These are phyloP conservation scores for Ogataea paraovalis DNA, from an alignment of 805 yeast species.

Conservation along the genomic window DNA sequence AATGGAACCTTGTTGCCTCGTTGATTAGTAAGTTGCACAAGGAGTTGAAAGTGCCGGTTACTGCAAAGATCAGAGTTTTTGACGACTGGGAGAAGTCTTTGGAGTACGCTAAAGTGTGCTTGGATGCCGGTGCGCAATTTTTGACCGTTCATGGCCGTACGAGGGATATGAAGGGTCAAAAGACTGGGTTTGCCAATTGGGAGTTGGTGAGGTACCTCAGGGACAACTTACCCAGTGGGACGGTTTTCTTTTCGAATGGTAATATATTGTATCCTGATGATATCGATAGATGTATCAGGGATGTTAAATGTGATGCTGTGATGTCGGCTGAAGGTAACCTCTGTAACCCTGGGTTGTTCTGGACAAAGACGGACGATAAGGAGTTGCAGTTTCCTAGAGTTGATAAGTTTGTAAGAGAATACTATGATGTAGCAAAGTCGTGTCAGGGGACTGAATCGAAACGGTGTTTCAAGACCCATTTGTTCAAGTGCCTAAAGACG, in stretches of 20 bases:
- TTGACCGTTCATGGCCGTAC: conserved; percentile 94
- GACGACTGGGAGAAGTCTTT: conserved; percentile 80
- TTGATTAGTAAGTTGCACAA: conserved; percentile 72
- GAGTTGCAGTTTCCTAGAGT: conserved; percentile 81
- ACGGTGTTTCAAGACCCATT: conserved; percentile 85
- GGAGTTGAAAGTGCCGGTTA: conserved; percentile 79
- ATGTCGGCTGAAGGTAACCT: conserved; percentile 98
- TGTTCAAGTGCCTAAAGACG: conserved; percentile 81
- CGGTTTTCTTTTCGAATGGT: conserved; percentile 92
- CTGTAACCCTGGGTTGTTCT: conserved; percentile 89
- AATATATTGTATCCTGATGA: conserved; percentile 90
- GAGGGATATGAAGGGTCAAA: conserved; percentile 96
- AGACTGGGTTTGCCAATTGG: conserved; percentile 96
- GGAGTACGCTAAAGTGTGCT: conserved; percentile 82
- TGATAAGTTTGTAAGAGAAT: conserved; percentile 78
- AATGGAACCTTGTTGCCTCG: conserved; percentile 78
- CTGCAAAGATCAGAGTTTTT: conserved; percentile 91
- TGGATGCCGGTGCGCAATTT: conserved; percentile 93
- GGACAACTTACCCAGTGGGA: conserved; percentile 71
- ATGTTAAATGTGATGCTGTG: conserved; percentile 77
- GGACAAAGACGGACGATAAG: conserved; percentile 45
- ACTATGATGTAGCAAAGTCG: conserved; percentile 71
- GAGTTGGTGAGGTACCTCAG: conserved; percentile 64
- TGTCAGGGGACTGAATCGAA: conserved; percentile 69
- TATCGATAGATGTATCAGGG: conserved; percentile 60